Base-by-base conservation (phyloP, 768 basidiomycete species). In the Tylopilus sp. region DNA sequence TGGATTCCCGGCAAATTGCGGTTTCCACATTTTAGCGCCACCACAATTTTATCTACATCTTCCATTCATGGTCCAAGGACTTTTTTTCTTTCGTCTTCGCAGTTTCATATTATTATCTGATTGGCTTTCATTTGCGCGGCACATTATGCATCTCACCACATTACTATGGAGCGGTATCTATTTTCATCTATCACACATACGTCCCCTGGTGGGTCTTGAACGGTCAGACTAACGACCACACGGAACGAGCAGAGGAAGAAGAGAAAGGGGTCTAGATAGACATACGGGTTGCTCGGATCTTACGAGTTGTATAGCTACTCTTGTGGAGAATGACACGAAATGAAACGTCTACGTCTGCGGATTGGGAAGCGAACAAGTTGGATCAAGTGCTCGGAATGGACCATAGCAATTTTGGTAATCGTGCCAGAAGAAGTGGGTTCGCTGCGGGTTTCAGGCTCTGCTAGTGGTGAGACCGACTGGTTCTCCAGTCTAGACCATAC, bases 271-370 rank as follows among this genome's bases (percentile, higher is more conserved):
- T 51, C 55, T 61, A 51, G 53, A 55, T 43, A 50, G 51, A 57
- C 48, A 21, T 7, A 58, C 55, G 57, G 56, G 48, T 50, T 45
- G 53, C 31, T 57, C 61, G 63, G 56, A 60, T 50, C 52, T 59
- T 54, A 55, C 52, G 59, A 65, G 42, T 50, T 49, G 56, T 69
- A 69, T 60, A 19, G 46, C 31, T 57, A 55, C 55, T 41, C 31
- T 54, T 63, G 50, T 53, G 52, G 74, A 43, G 80, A 64, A 51
- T 78, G 80, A 61, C 79, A 68, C 36, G 76, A 77, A 62, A 82
- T 70, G 75, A 77, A 81, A 53, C 45, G 60, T 36, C 55, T 38
- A 47, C 37, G 31, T 31, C 6, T 45, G 42, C 11, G 31, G 59
- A 42, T 50, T 37, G 48, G 13, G 46, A 57, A 47, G n/a, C 50